phyloP scores from a whole-genome alignment of 176 grass and related monocot genomes.

The Eragrostis nindensis region DNA sequence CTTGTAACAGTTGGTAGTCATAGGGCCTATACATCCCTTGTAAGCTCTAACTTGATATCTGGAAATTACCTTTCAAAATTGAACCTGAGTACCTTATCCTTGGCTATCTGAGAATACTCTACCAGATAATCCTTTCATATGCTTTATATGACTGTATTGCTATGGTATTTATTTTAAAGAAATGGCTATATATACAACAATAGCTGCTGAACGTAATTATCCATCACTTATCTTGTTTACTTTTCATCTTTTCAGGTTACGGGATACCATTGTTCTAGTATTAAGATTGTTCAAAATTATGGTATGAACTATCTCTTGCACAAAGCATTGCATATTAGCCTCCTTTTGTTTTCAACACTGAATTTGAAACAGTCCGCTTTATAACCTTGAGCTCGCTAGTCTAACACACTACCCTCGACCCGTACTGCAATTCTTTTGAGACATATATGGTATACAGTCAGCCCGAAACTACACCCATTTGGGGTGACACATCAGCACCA shows the following conservation, averaged over 20 bases:
- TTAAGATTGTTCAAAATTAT: slow-evolving; percentile 81
- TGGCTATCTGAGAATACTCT: background rate
- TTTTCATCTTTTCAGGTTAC: slow-evolving; percentile 54
- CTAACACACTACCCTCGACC: background rate
- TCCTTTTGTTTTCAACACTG: background rate
- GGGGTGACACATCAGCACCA: background rate
- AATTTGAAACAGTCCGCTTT: background rate
- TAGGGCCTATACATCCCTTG: background rate
- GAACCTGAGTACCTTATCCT: background rate
- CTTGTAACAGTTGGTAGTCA: background rate
- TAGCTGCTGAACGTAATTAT: slow-evolving; percentile 12
- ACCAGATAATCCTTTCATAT: background rate
- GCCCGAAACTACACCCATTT: background rate
- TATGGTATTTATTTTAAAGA: background rate
- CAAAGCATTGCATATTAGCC: background rate
- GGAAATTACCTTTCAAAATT: slow-evolving; percentile 23
- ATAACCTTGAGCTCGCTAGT: background rate
- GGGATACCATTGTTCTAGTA: slow-evolving; percentile 89
- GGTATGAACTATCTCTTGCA: slow-evolving; percentile 53
- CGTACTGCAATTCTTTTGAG: background rate
- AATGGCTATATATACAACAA: background rate
- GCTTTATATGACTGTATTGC: background rate
- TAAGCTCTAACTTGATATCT: background rate
- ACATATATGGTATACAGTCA: background rate
- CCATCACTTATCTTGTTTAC: background rate